Conservation (phyloP, 371 early-diverging fungal species). For the Synchytrium microbalum region DNA sequence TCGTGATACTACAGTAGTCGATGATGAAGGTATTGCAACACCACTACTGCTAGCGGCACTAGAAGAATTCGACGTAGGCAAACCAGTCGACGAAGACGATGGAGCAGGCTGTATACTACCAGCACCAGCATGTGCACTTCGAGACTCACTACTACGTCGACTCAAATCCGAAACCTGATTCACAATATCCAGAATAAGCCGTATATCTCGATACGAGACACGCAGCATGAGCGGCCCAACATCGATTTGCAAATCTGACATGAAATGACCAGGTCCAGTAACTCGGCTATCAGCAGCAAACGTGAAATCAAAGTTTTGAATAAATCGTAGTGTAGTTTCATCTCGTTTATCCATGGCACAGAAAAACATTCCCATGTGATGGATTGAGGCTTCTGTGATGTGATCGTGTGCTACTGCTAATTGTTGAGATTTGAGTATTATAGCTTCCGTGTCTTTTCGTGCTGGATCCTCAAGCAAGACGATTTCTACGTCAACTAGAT, state of each 20-base stretch:
- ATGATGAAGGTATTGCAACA: too few species aligned
- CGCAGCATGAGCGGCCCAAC: constrained; percentile 32
- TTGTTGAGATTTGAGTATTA: constrained; percentile 73
- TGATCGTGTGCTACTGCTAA: constrained; percentile 33
- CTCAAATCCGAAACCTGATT: constrained; percentile 60
- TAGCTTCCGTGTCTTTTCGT: constrained; percentile 69
- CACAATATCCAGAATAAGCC: constrained; percentile 69
- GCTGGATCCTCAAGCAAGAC: constrained; percentile 77
- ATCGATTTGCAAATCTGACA: constrained; percentile 24
- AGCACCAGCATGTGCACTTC: too few species aligned
- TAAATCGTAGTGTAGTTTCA: constrained; percentile 71
- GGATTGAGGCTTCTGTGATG: constrained; percentile 47
- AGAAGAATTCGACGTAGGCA: too few species aligned
- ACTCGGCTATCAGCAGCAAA: constrained; percentile 63
- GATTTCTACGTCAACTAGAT: constrained; percentile 77
- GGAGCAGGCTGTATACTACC: too few species aligned
- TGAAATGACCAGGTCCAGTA: constrained; percentile 25
- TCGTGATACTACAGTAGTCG: too few species aligned
- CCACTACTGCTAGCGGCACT: too few species aligned
- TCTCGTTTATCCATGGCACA: constrained; percentile 81
- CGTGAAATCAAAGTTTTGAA: constrained; percentile 81
- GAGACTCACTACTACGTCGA: too few species aligned
- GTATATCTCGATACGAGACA: constrained; percentile 69
- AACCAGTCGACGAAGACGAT: too few species aligned
- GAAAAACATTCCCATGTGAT: constrained; percentile 82